Conservation (phyloP, 345 rosid genomes). For the Lepidium sativum region DNA sequence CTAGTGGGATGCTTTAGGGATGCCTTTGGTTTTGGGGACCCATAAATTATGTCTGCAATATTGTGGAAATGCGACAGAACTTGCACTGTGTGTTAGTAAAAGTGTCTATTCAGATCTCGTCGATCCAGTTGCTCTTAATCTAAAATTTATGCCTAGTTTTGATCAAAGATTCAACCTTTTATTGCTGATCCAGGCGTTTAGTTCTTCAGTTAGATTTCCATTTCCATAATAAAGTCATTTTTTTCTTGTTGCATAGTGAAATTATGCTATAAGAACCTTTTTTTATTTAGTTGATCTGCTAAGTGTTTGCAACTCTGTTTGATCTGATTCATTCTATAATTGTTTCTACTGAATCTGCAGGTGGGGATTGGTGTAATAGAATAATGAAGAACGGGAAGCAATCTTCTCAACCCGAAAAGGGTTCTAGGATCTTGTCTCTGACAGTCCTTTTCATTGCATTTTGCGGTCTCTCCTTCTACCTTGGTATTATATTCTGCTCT, state of each 20-base stretch:
- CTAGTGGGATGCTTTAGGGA: conserved; percentile 22
- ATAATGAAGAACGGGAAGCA: conserved; percentile 74
- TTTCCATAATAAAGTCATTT: neutral
- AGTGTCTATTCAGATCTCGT: conserved; percentile 17
- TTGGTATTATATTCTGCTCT: conserved; percentile 74
- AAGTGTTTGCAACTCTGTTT: neutral
- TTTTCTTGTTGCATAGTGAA: neutral
- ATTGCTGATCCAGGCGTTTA: neutral
- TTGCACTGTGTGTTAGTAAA: conserved; percentile 9
- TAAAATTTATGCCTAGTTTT: neutral
- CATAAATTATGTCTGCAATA: neutral
- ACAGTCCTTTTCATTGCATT: conserved; percentile 39
- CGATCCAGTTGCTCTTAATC: neutral
- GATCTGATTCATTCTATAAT: neutral
- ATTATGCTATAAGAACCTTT: neutral
- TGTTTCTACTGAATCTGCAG: conserved; percentile 6
- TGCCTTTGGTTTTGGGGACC: conserved; percentile 25
- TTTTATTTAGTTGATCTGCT: neutral
- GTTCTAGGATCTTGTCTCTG: conserved; percentile 38
- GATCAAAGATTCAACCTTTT: conserved; percentile 3
- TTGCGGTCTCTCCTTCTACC: conserved; percentile 87
- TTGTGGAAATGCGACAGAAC: conserved; percentile 6
- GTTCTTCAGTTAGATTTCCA: neutral
- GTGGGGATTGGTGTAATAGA: conserved; percentile 2
- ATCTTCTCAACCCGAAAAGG: conserved; percentile 41